Evolutionary conservation across 2,329 filamentous ascomycete species (phyloP).

Genomic region (Pseudogymnoascus sp.): DNA sequence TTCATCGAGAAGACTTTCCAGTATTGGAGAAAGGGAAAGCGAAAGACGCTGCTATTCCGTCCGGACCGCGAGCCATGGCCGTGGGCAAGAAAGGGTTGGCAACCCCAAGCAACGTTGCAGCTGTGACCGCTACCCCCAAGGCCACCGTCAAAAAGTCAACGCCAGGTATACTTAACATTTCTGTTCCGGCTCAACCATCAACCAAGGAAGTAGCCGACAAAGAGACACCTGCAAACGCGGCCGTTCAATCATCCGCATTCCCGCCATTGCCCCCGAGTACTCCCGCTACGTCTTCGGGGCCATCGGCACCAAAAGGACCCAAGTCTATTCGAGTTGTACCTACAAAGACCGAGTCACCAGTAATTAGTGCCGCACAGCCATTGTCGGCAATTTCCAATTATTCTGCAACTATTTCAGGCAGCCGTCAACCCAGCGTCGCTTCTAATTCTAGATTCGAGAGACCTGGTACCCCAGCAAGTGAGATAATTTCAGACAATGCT

Average conservation of each 20-base stretch:
- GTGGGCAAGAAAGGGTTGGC: conserved; percentile 9
- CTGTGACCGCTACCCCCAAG: conserved; percentile 4
- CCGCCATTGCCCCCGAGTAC: conserved; percentile 41
- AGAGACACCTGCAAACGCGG: conserved; percentile 16
- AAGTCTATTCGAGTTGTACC: conserved; percentile 64
- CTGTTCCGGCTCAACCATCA: conserved; percentile 36
- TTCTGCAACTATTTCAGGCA: conserved; percentile 34
- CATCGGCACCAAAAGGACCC: conserved; percentile 42
- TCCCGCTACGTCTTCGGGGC: conserved; percentile 41
- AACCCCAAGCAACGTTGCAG: conserved; percentile 10
- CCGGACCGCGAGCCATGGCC: conserved; percentile 12
- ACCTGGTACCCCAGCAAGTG: conserved; percentile 66
- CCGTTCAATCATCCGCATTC: conserved; percentile 33
- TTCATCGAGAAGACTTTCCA: conserved; percentile 57
- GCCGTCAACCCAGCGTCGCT: conserved; percentile 42
- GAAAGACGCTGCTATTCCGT: conserved; percentile 15
- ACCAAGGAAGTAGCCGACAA: conserved; percentile 12
- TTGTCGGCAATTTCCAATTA: conserved; percentile 29
- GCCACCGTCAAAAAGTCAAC: conserved; percentile 18
- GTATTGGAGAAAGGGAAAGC: conserved; percentile 38
- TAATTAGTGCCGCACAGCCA: conserved; percentile 25
- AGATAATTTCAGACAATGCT: conserved; percentile 67
- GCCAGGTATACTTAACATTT: conserved; percentile 40
- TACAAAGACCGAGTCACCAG: conserved; percentile 51
- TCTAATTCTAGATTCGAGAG: conserved; percentile 39